Evolutionary conservation across 768 basidiomycete species (phyloP).

Genomic region (Panellus pusillus): DNA sequence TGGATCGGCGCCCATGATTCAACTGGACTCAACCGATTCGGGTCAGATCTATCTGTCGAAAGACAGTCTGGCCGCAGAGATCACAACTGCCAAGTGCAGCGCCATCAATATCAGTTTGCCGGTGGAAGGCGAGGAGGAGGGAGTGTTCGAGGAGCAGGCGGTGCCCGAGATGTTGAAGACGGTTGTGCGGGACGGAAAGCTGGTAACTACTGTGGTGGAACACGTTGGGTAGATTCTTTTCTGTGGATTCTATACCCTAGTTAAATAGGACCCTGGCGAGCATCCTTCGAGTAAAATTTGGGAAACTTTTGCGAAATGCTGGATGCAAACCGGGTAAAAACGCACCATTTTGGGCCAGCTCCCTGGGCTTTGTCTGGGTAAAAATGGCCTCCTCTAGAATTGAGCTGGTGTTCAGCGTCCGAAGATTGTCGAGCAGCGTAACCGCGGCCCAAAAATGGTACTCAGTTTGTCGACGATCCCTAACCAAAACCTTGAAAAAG

Average conservation of each 20-base stretch:
- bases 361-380: no score
- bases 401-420: no score
- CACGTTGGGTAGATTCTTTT: conserved; percentile 57
- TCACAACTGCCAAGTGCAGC: conserved; percentile 93
- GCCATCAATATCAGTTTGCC: conserved; percentile 89
- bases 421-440: no score
- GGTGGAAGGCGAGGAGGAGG: conserved; percentile 86
- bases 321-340: no score
- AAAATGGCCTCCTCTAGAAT: no score
- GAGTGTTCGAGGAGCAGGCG: conserved; percentile 85
- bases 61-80: conserved; percentile 72
- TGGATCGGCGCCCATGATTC: conserved; percentile 87
- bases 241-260: not conserved
- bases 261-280: no score
- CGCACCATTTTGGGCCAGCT: no score
- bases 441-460: no score
- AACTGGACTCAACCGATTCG: conserved; percentile 92
- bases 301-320: no score
- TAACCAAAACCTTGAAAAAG: no score
- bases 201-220: conserved; percentile 88
- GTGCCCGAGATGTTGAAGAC: conserved; percentile 97
- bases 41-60: conserved; percentile 94
- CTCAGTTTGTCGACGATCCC: no score
- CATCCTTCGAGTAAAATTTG: no score
- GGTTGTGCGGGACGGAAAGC: conserved; percentile 73